A percentile compares a stretch with the other conserved stretches of the same genome.
These are phyloP conservation scores for Rhypophila decipiens DNA, from an alignment of 495 filamentous ascomycete genomes.

Conservation along the genomic window DNA sequence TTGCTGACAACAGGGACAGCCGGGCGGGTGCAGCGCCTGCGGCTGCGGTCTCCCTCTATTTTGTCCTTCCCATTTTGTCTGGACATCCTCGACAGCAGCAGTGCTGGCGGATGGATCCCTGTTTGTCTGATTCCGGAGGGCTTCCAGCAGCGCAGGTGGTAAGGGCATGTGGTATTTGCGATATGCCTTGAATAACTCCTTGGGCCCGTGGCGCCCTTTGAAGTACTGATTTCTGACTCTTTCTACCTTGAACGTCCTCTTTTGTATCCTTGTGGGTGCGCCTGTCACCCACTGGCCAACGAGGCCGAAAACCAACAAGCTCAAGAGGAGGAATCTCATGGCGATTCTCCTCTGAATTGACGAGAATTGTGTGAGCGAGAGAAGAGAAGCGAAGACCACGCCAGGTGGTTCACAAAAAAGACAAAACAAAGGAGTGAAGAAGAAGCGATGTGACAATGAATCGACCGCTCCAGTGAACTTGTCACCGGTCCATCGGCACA, in stretches of 20 bases:
- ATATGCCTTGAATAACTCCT: slow-evolving; percentile 55
- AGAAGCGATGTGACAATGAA: no score
- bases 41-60: slow-evolving; percentile 12
- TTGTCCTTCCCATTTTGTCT: slow-evolving; percentile 21
- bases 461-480: no score
- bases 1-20: no score
- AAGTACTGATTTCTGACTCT: slow-evolving; percentile 48
- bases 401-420: slow-evolving; percentile 13
- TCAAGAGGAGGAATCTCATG: slow-evolving; percentile 31
- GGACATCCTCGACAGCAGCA: neutral
- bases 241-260: slow-evolving; percentile 55
- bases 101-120: slow-evolving; percentile 1
- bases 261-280: slow-evolving; percentile 30
- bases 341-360: no score
- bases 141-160: slow-evolving; percentile 31
- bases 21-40: no score
- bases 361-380: no score
- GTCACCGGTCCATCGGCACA: no score
- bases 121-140: slow-evolving; percentile 21
- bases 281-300: slow-evolving; percentile 34
- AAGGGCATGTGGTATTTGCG: slow-evolving; percentile 55
- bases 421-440: slow-evolving; percentile 15
- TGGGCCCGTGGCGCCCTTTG: slow-evolving; percentile 46
- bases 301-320: slow-evolving; percentile 31
- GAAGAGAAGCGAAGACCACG: slow-evolving; percentile 17